A percentile compares a stretch with the other conserved stretches of the same genome.
These are phyloP conservation scores for Sporothrix inflata DNA, from an alignment of 2,329 filamentous ascomycete genomes.

Conservation along the genomic window DNA sequence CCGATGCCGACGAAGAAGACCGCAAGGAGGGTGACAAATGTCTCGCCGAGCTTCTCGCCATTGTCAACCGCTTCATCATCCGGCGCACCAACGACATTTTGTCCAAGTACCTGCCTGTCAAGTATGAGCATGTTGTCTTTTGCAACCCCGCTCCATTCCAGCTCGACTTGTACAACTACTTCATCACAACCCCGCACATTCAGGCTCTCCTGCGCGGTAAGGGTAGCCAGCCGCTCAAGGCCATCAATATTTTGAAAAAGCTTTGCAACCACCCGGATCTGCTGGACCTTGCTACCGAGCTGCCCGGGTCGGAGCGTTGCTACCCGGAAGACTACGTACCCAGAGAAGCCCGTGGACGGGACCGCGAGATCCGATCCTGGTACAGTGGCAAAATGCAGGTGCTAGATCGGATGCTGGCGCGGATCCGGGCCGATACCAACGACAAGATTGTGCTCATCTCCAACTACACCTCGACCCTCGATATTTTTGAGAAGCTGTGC, in stretches of 20 bases:
- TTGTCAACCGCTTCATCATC: slow-evolving; percentile 99
- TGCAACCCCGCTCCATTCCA: slow-evolving; percentile 95
- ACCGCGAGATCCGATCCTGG: slow-evolving; percentile 91
- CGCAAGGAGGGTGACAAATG: slow-evolving; percentile 82
- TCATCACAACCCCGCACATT: slow-evolving; percentile 93
- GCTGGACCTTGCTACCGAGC: slow-evolving; percentile 77
- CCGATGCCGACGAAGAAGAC: slow-evolving; percentile 81
- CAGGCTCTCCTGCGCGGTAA: slow-evolving; percentile 89
- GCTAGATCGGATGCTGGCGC: slow-evolving; percentile 94
- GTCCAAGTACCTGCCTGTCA: slow-evolving; percentile 95
- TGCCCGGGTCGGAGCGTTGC: slow-evolving; percentile 81
- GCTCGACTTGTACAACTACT: slow-evolving; percentile 91
- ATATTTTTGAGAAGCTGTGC: slow-evolving; percentile 91
- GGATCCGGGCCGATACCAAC: slow-evolving; percentile 93
- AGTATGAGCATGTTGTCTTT: slow-evolving; percentile 99
- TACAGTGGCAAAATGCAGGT: slow-evolving; percentile 99
- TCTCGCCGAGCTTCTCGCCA: slow-evolving; percentile 73
- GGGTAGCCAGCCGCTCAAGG: slow-evolving; percentile 93
- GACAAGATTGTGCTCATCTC: slow-evolving; percentile 99
- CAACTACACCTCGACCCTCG: slow-evolving; percentile 95
- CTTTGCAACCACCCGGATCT: slow-evolving; percentile 98
- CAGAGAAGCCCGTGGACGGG: slow-evolving; percentile 83
- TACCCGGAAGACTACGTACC: slow-evolving; percentile 87
- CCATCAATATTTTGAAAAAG: slow-evolving; percentile 96
- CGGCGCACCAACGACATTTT: slow-evolving; percentile 96